These are phyloP conservation scores for Termitomyces titanicus DNA, from an alignment of 768 basidiomycete species.

Conservation along the genomic window DNA sequence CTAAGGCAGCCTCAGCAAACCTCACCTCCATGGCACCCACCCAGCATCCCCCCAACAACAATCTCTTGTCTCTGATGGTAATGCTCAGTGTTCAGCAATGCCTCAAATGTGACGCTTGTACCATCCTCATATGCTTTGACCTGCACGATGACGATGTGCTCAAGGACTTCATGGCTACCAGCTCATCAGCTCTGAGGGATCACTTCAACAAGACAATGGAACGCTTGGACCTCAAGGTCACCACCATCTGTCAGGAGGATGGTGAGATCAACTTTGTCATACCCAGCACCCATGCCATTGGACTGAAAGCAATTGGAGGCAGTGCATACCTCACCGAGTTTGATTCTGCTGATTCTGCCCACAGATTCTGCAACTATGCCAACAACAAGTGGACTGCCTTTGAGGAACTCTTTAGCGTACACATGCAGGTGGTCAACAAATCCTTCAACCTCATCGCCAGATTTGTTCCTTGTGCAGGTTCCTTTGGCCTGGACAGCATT, in stretches of 20 bases:
- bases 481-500: neutral
- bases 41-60: too few relatives aligned
- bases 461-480: neutral
- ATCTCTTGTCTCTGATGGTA: too few relatives aligned
- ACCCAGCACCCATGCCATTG: neutral
- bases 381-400: neutral
- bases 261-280: neutral
- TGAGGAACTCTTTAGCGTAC: neutral
- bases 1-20: neutral
- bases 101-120: too few relatives aligned
- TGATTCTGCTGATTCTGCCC: neutral
- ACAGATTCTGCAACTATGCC: neutral
- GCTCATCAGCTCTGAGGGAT: neutral
- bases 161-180: neutral
- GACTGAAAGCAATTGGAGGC: neutral
- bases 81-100: too few relatives aligned
- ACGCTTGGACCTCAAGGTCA: neutral
- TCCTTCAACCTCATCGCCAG: neutral
- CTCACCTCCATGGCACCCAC: too few relatives aligned
- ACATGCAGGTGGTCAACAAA: neutral
- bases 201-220: neutral
- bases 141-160: too few relatives aligned
- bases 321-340: neutral
- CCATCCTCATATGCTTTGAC: too few relatives aligned
- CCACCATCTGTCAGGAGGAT: neutral